phyloP scores from a whole-genome alignment of 176 grass and related monocot genomes.

The Pontederia paniculata region DNA sequence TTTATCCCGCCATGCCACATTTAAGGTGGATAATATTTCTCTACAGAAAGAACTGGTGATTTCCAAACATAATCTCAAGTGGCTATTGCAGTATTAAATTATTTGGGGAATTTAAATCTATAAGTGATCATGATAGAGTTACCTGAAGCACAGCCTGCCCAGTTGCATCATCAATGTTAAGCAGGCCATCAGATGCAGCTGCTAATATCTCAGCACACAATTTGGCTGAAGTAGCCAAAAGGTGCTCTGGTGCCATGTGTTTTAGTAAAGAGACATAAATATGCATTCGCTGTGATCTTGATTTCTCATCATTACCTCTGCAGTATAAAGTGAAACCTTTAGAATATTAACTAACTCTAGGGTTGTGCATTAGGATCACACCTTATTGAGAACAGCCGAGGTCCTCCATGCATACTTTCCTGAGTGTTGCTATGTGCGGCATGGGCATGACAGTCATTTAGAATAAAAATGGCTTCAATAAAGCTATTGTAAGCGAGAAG shows the following conservation, averaged over 20 bases:
- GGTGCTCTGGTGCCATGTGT: slow-evolving; percentile 98
- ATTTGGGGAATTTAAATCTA: neutral
- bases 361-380: slow-evolving; percentile 22
- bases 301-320: slow-evolving; percentile 65
- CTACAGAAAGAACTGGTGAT: too few relatives aligned
- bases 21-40: too few relatives aligned
- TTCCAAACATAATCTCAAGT: too few relatives aligned
- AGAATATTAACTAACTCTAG: neutral
- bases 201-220: slow-evolving; percentile 94
- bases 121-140: neutral
- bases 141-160: slow-evolving; percentile 89
- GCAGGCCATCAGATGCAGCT: slow-evolving; percentile 81
- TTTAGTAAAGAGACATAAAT: slow-evolving; percentile 88
- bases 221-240: slow-evolving; percentile 90
- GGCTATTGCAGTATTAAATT: too few relatives aligned
- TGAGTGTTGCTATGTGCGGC: slow-evolving; percentile 39
- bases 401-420: slow-evolving; percentile 28
- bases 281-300: slow-evolving; percentile 75
- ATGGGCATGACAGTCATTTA: slow-evolving; percentile 54
- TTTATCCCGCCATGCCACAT: too few relatives aligned
- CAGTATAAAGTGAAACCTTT: slow-evolving; percentile 16
- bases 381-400: slow-evolving; percentile 57
- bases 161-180: slow-evolving; percentile 59
- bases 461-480: slow-evolving; percentile 85
- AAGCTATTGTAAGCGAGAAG: slow-evolving; percentile 99